These are phyloP conservation scores for Solanum boliviense DNA, from an alignment of 257 asterid genomes.

Conservation along the genomic window DNA sequence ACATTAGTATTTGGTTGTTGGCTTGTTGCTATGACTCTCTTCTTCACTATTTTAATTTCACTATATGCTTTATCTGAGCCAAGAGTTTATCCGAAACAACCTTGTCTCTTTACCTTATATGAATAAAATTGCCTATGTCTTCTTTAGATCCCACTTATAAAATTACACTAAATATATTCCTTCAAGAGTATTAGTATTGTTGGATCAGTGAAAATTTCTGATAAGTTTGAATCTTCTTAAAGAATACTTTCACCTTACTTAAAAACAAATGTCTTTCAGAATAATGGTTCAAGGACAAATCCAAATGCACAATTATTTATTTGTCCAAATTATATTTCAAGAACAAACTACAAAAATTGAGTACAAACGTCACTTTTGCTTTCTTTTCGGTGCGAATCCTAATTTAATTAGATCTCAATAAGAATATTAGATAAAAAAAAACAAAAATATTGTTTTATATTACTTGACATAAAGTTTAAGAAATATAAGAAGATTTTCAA, in stretches of 20 bases:
- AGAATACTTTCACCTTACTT: background rate
- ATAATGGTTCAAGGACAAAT: background rate
- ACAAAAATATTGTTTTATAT: background rate
- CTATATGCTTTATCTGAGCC: background rate
- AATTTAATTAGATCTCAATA: background rate
- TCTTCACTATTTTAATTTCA: no score
- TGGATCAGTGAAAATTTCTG: background rate
- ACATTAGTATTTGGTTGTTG: background rate
- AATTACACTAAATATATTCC: background rate
- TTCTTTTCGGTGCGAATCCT: rapidly evolving
- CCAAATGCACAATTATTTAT: background rate
- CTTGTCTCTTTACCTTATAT: rapidly evolving
- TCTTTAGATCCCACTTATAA: no score
- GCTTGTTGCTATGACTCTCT: background rate
- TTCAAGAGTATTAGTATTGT: background rate
- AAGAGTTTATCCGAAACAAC: rapidly evolving
- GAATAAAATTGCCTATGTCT: no score
- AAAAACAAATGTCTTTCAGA: background rate
- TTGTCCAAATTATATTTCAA: background rate
- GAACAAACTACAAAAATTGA: background rate
- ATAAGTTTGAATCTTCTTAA: background rate
- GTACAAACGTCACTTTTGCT: background rate
- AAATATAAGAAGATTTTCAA: background rate
- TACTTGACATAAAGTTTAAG: background rate
- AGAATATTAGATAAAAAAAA: background rate